These are phyloP conservation scores for Pestalotiopsis sp. DNA, from an alignment of 2,329 filamentous ascomycete genomes.

Conservation along the genomic window DNA sequence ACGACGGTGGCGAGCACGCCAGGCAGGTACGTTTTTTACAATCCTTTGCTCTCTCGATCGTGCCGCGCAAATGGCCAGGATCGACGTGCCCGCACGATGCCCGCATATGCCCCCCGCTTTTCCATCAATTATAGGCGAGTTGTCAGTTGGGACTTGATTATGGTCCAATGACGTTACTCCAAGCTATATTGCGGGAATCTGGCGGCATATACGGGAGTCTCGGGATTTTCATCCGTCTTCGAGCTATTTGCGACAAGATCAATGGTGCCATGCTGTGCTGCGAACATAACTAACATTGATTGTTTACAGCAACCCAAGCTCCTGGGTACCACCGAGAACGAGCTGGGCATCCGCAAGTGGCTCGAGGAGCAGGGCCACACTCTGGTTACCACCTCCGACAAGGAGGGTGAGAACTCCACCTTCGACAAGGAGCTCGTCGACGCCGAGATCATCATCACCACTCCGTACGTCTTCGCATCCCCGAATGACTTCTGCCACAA, in stretches of 20 bases:
- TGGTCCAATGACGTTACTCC: slow-evolving; percentile 5
- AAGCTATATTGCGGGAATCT: not conserved
- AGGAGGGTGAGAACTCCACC: slow-evolving; percentile 88
- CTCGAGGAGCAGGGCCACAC: slow-evolving; percentile 96
- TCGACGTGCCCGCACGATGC: not conserved
- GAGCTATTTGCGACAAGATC: not conserved
- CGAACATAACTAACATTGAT: not conserved
- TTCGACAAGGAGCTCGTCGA: slow-evolving; percentile 97
- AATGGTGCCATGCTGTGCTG: not conserved
- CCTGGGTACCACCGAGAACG: slow-evolving; percentile 95
- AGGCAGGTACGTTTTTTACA: slow-evolving; percentile 63
- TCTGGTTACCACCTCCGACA: slow-evolving; percentile 94
- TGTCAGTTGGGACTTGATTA: not conserved
- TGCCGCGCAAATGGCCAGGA: slow-evolving; percentile 4
- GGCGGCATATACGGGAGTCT: not conserved
- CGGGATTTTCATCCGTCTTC: not conserved
- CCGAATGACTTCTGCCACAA: not conserved
- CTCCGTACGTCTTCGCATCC: slow-evolving; percentile 62
- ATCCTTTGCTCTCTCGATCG: slow-evolving; percentile 10
- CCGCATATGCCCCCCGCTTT: slow-evolving; percentile 1
- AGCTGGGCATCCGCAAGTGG: slow-evolving; percentile 96
- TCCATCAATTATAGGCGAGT: slow-evolving; percentile 3
- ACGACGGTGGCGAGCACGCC: slow-evolving; percentile 89
- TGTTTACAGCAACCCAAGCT: slow-evolving; percentile 67
- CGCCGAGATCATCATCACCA: slow-evolving; percentile 98